Conservation (phyloP, 441 rosid species). For the Bocquillonia castaneifolia region DNA sequence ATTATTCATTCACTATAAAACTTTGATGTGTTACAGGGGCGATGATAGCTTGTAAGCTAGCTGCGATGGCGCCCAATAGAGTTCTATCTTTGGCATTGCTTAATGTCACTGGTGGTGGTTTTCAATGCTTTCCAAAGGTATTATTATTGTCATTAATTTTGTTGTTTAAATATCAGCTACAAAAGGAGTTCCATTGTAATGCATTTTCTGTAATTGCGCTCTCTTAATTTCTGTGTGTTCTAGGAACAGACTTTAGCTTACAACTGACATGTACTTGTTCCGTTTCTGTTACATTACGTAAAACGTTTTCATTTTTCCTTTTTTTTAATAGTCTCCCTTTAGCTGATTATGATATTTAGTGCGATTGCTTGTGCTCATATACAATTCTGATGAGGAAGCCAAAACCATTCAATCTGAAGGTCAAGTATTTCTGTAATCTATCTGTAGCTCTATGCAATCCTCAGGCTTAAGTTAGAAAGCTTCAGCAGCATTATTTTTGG, state of each 20-base stretch:
- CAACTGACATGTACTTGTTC: background rate
- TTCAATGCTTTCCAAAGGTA: constrained; percentile 92
- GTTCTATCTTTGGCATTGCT: constrained; percentile 80
- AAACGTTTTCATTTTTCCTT: too few species aligned
- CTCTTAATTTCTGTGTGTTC: too few species aligned
- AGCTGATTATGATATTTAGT: too few species aligned
- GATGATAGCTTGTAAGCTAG: constrained; percentile 91
- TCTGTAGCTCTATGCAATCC: background rate
- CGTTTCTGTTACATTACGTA: too few species aligned
- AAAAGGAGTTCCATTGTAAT: background rate
- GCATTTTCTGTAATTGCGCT: background rate
- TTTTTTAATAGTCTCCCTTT: too few species aligned
- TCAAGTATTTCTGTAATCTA: too few species aligned
- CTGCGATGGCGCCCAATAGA: constrained; percentile 77
- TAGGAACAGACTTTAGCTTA: background rate
- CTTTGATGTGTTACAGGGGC: constrained; percentile 51
- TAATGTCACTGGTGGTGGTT: constrained; percentile 97
- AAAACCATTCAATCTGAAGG: too few species aligned
- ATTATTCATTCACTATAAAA: background rate
- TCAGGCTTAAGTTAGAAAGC: too few species aligned
- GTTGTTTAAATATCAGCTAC: background rate
- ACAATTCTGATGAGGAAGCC: too few species aligned
- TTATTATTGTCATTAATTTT: background rate
- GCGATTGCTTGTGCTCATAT: too few species aligned
- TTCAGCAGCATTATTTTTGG: background rate